Evolutionary conservation across 83 land plant genomes (phyloP).

Genomic region (Isoetes engelmannii): DNA sequence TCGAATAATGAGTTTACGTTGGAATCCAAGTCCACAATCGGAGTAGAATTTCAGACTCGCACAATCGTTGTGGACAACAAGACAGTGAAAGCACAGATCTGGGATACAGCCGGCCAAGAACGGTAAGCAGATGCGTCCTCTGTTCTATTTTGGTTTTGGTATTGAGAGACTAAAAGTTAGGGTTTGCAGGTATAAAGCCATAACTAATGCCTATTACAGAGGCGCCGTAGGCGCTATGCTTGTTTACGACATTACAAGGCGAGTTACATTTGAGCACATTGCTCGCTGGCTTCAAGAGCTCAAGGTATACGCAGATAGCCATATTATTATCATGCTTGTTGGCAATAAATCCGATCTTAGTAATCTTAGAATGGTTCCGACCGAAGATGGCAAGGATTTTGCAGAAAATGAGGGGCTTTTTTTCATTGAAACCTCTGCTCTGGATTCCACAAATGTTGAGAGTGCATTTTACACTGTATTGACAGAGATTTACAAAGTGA

Average conservation of each 20-base stretch:
- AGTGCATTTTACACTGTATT: constrained; percentile 26
- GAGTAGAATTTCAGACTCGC: constrained; percentile 51
- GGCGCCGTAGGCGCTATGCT: constrained; percentile 52
- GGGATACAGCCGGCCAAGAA: constrained; percentile 57
- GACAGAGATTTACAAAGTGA: constrained; percentile 22
- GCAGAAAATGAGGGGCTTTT: constrained; percentile 24
- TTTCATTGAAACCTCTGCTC: constrained; percentile 34
- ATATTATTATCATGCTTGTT: too few relatives aligned
- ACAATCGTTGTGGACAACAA: constrained; percentile 38
- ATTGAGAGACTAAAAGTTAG: too few relatives aligned
- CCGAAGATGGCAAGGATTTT: constrained; percentile 24
- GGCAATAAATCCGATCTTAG: too few relatives aligned
- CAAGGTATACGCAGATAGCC: too few relatives aligned
- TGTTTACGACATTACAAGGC: constrained; percentile 35
- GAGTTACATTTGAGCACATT: too few relatives aligned
- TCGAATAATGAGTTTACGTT: constrained; percentile 44
- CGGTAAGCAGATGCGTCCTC: neutral
- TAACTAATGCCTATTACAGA: constrained; percentile 50
- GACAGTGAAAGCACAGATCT: constrained; percentile 46
- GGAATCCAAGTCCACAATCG: constrained; percentile 49
- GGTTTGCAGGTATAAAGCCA: constrained; percentile 34
- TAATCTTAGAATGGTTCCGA: too few relatives aligned
- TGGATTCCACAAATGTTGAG: constrained; percentile 29
- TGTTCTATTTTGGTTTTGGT: too few relatives aligned
- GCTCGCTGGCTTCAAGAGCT: too few relatives aligned